Conservation (phyloP, 331 rosid genomes). For the Cucumis variabilis region DNA sequence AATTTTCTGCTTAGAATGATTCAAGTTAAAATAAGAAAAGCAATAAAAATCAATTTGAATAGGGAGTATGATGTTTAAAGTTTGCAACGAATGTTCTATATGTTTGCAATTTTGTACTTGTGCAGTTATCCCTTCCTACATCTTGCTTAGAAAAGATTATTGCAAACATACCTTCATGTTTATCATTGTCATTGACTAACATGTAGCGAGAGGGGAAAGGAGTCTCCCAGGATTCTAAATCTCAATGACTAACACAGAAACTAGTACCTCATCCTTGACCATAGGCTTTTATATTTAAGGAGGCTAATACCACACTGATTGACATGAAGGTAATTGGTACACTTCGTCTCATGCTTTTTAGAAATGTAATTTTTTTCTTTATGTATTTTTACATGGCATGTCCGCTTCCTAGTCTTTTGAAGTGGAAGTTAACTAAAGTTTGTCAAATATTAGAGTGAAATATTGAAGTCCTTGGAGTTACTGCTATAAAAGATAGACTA, state of each 20-base stretch:
- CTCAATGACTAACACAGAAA: neutral
- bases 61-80: neutral
- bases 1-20: neutral
- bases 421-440: constrained; percentile 99
- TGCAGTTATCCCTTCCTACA: neutral
- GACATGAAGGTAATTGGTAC: constrained; percentile 86
- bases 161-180: neutral
- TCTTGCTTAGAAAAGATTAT: neutral
- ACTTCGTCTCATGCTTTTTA: constrained; percentile 27
- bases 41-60: neutral
- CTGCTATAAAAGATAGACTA: constrained; percentile 97
- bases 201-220: neutral
- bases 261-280: constrained; percentile 17
- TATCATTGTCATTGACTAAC: neutral
- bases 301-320: constrained; percentile 91
- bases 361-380: neutral
- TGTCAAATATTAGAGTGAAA: constrained; percentile 90
- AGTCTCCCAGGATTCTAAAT: neutral
- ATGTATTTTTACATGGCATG: neutral
- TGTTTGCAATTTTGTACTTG: neutral
- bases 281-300: constrained; percentile 96
- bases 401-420: constrained; percentile 39
- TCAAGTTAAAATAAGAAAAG: neutral
- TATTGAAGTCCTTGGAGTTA: constrained; percentile 92
- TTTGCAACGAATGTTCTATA: neutral